These are phyloP conservation scores for Cercospora sp. DNA, from an alignment of 2,329 filamentous ascomycete genomes.

Conservation along the genomic window DNA sequence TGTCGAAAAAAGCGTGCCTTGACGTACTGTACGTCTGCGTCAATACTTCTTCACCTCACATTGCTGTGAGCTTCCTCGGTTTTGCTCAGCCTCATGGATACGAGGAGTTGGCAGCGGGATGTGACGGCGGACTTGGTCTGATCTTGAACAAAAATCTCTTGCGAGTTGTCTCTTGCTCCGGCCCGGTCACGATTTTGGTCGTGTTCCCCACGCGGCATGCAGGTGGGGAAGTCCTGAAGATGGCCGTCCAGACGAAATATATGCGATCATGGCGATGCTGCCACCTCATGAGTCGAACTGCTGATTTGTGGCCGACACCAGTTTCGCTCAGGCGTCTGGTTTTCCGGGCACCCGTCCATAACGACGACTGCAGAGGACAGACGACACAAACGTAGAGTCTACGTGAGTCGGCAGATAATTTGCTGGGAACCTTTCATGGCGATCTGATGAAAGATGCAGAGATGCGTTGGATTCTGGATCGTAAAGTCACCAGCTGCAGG, in stretches of 20 bases:
- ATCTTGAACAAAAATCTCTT: too few relatives aligned
- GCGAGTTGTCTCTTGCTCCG: not conserved
- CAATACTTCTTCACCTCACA: not conserved
- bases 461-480: not conserved
- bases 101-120: not conserved
- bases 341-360: not conserved
- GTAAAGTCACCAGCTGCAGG: not conserved
- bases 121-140: not conserved
- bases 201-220: not conserved
- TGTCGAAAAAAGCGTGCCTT: not conserved
- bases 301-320: not conserved
- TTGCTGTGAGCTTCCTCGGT: not conserved
- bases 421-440: not conserved
- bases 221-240: not conserved
- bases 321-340: not conserved
- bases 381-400: not conserved
- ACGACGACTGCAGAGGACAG: not conserved
- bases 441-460: not conserved
- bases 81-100: not conserved
- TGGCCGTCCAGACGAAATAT: not conserved
- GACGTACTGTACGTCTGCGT: not conserved
- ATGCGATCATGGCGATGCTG: not conserved
- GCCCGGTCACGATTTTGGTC: not conserved
- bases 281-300: not conserved
- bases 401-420: not conserved